These are phyloP conservation scores for Sclerotinia borealis DNA, from an alignment of 2,329 filamentous ascomycete species.

Conservation along the genomic window DNA sequence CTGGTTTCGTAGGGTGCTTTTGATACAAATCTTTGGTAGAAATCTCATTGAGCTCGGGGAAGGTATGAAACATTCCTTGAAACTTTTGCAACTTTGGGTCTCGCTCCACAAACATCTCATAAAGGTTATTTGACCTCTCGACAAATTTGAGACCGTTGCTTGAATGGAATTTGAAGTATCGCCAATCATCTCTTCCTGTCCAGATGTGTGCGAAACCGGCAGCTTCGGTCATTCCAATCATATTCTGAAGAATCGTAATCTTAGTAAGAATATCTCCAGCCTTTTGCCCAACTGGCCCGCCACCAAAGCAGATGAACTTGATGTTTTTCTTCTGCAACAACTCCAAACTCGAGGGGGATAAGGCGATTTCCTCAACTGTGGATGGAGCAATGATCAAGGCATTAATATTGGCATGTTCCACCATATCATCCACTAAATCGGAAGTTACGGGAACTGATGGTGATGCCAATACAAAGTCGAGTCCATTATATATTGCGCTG, in stretches of 20 bases:
- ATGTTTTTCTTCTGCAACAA: not conserved
- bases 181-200: not conserved
- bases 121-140: not conserved
- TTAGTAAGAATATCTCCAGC: conserved; percentile 8
- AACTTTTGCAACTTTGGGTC: not conserved
- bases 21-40: conserved; percentile 3
- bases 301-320: conserved; percentile 1
- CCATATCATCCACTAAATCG: conserved; percentile 3
- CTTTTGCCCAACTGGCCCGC: conserved; percentile 1
- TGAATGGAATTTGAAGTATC: conserved; percentile 6
- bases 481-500: not conserved
- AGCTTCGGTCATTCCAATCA: conserved; percentile 11
- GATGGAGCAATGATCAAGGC: conserved; percentile 5
- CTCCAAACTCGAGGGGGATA: not conserved
- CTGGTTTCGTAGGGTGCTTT: not conserved
- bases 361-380: conserved; percentile 8
- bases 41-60: conserved; percentile 7
- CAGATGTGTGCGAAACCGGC: not conserved
- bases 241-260: not conserved
- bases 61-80: conserved; percentile 11
- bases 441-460: conserved; percentile 6
- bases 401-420: not conserved
- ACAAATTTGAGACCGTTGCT: not conserved
- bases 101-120: conserved; percentile 2
- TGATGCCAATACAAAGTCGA: conserved; percentile 1